Evolutionary conservation across 2,329 filamentous ascomycete species (phyloP).

Genomic region (Amylocarpus encephaloides): DNA sequence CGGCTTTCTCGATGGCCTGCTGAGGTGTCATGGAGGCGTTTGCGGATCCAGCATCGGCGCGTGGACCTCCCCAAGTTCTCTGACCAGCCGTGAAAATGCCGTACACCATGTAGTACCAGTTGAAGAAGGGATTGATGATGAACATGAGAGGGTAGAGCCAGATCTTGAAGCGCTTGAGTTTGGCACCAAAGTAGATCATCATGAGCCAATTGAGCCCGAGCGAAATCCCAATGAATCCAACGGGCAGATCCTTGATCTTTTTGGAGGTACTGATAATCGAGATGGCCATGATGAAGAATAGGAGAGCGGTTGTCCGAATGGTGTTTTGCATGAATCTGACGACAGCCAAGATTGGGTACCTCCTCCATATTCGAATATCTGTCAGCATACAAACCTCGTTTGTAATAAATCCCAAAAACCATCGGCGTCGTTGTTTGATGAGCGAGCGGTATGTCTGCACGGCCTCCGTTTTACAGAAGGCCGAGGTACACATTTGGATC

Average conservation of each 20-base stretch:
- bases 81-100: conserved; percentile 92
- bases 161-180: conserved; percentile 83
- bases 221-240: conserved; percentile 90
- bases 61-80: conserved; percentile 89
- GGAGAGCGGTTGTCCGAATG: conserved; percentile 84
- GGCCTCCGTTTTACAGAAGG: conserved; percentile 97
- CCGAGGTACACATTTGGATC: conserved; percentile 95
- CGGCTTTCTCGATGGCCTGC: conserved; percentile 77
- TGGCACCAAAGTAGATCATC: conserved; percentile 92
- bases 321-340: conserved; percentile 95
- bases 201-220: conserved; percentile 89
- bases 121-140: conserved; percentile 90
- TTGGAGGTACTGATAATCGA: conserved; percentile 81
- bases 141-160: conserved; percentile 97
- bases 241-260: conserved; percentile 69
- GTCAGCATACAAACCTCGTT: conserved; percentile 99
- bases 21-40: conserved; percentile 70
- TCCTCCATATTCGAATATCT: conserved; percentile 82
- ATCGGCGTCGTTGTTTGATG: conserved; percentile 88
- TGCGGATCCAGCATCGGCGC: conserved; percentile 79
- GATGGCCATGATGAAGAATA: conserved; percentile 91
- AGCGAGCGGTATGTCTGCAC: conserved; percentile 82
- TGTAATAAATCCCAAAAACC: conserved; percentile 96
- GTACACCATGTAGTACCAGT: conserved; percentile 96
- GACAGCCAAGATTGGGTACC: conserved; percentile 79